Conservation (phyloP, 768 basidiomycete genomes). For the Cystofilobasidium bisporidii region DNA sequence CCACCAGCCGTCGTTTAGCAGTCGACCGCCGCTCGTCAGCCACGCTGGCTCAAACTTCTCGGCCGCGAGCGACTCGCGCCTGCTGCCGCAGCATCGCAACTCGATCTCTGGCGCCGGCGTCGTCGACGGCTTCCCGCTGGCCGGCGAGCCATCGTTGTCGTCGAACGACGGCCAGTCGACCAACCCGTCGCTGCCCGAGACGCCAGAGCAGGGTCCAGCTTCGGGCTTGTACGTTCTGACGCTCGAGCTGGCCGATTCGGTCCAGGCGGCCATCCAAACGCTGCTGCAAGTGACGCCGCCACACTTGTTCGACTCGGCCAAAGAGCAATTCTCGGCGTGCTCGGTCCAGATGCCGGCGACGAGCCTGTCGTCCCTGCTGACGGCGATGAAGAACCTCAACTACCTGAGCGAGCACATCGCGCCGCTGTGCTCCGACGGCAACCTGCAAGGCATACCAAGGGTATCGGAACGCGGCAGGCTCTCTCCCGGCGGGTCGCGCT, state of each 20-base stretch:
- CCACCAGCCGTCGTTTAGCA: neutral
- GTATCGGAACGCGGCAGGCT: neutral
- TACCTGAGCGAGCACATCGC: conserved; percentile 65
- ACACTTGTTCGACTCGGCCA: conserved; percentile 81
- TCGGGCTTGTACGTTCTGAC: conserved; percentile 47
- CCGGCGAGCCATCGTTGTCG: neutral
- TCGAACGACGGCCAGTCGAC: neutral
- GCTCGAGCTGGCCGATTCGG: conserved; percentile 77
- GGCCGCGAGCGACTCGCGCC: neutral
- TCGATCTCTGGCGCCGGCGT: neutral
- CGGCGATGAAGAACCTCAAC: conserved; percentile 85
- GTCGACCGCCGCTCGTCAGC: neutral
- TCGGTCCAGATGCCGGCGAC: conserved; percentile 77
- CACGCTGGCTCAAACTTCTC: neutral
- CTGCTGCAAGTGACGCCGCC: conserved; percentile 81
- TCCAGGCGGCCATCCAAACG: conserved; percentile 83
- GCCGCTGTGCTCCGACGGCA: conserved; percentile 27
- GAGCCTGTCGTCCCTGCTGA: conserved; percentile 77
- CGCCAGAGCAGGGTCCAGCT: neutral
- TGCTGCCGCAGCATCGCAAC: neutral
- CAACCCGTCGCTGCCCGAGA: neutral
- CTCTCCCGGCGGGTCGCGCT: neutral
- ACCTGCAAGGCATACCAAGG: conserved; percentile 1
- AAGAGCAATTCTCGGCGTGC: conserved; percentile 86
- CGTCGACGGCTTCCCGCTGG: neutral